Evolutionary conservation across 179 eudicot genomes (phyloP).

Genomic region (Beta corolliflora): DNA sequence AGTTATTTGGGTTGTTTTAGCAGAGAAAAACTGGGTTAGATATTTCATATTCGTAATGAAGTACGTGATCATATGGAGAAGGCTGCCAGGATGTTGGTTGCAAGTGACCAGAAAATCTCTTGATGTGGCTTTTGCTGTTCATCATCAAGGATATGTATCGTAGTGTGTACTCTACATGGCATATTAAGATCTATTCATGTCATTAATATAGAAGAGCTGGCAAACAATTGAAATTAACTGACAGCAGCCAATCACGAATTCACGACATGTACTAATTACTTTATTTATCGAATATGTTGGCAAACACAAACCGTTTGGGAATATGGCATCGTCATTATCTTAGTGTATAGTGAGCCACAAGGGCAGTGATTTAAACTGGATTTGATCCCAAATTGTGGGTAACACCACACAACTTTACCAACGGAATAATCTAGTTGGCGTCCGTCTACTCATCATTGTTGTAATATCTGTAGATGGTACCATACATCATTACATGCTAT

Average conservation of each 20-base stretch:
- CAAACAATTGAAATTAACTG: background rate
- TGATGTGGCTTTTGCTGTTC: background rate
- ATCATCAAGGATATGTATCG: background rate
- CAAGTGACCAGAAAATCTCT: background rate
- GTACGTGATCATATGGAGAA: background rate
- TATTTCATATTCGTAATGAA: background rate
- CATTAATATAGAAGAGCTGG: background rate
- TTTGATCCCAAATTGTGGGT: no score
- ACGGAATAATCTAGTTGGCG: no score
- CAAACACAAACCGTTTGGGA: background rate
- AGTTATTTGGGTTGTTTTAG: background rate
- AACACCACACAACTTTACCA: no score
- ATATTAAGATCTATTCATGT: background rate
- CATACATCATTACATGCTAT: no score
- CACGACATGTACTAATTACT: background rate
- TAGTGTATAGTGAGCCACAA: background rate
- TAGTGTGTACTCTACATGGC: background rate
- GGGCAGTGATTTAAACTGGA: no score
- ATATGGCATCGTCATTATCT: background rate
- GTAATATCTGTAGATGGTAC: background rate
- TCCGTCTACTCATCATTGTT: background rate
- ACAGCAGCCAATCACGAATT: background rate
- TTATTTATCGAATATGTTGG: background rate
- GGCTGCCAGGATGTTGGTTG: conserved; percentile 6
- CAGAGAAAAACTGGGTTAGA: background rate